Base-by-base conservation (phyloP, 805 yeast species). In the Yarrowia sp. region DNA sequence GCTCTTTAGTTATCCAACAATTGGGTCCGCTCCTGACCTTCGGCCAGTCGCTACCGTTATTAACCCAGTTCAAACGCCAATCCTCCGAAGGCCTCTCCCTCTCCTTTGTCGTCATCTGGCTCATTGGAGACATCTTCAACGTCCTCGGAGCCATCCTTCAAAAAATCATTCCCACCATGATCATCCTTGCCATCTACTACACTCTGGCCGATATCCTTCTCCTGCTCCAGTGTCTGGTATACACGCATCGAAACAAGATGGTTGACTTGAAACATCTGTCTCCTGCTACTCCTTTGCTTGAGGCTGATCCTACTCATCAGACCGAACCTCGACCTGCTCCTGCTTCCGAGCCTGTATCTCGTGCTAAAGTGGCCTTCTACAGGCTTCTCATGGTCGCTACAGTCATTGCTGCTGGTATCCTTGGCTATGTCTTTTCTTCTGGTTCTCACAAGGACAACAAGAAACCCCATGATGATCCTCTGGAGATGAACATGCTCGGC, bases 161-260 rank as follows among this genome's bases (percentile, higher is more conserved):
- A 76, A 90, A 92, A 11, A 92, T 93, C 1, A 79, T 95, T 68
- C 96, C 97, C 28, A 95, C 99, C 0, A 95, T 95, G 98, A 87
- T 89, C 66, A 84, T 92, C 5, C 81, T 95, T 65, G 98, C 98
- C 0, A 83, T 93, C 0, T 95, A 95, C 77, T 95, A 95, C 75
- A 92, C 98, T 0, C 74, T 88, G 22, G 98, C 98, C 0, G 99
- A 95, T 76, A 75, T 92, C 3, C 88, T 92, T 3, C 80, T 95
- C 65, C 81, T 93, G 35, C 80, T 86, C 75, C 99, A 95, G 75
- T 92, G 97, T 70, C 78, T 90, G 55, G 83, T 84, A 66, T 95
- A 95, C 74, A 91, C 93, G 8, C 81, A 83, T 65, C 85, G 87
- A 8, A 73, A 75, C 53, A 74, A 78, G 53, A 75, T 76, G 47